Conservation (phyloP, 495 filamentous ascomycete species). For the Aspergillus diversus region DNA sequence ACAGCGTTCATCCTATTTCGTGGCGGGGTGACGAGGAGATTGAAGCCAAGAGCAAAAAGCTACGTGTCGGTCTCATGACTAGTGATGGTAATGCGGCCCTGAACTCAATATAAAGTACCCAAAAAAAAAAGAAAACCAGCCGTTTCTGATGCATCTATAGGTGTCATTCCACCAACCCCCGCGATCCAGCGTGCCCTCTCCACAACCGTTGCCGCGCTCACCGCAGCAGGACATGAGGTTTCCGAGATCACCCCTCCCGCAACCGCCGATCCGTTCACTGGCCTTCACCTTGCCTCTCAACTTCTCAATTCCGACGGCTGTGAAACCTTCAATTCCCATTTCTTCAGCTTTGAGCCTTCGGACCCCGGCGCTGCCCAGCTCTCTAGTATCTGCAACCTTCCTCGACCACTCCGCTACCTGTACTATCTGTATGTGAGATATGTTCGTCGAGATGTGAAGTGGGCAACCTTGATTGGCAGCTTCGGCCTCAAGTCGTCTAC, state of each 20-base stretch:
- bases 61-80: conserved; percentile 77
- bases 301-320: conserved; percentile 89
- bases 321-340: conserved; percentile 76
- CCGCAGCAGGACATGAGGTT: conserved; percentile 72
- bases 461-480: conserved; percentile 73
- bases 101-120: not conserved
- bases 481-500: conserved; percentile 71
- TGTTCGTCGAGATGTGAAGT: conserved; percentile 71
- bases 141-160: conserved; percentile 29
- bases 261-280: conserved; percentile 66
- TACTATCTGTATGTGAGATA: conserved; percentile 90
- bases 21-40: conserved; percentile 69
- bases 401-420: conserved; percentile 76
- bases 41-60: conserved; percentile 60
- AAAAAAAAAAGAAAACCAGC: not conserved
- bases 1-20: conserved; percentile 78
- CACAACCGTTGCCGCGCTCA: conserved; percentile 68
- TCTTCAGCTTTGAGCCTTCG: conserved; percentile 75
- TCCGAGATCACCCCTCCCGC: conserved; percentile 70
- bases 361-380: conserved; percentile 81
- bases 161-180: conserved; percentile 83
- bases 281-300: conserved; percentile 77
- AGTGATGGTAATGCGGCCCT: conserved; percentile 62
- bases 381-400: conserved; percentile 69
- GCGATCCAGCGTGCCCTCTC: conserved; percentile 80